Base-by-base conservation (phyloP, 2,329 filamentous ascomycete genomes). In the Monosporascus sp. region DNA sequence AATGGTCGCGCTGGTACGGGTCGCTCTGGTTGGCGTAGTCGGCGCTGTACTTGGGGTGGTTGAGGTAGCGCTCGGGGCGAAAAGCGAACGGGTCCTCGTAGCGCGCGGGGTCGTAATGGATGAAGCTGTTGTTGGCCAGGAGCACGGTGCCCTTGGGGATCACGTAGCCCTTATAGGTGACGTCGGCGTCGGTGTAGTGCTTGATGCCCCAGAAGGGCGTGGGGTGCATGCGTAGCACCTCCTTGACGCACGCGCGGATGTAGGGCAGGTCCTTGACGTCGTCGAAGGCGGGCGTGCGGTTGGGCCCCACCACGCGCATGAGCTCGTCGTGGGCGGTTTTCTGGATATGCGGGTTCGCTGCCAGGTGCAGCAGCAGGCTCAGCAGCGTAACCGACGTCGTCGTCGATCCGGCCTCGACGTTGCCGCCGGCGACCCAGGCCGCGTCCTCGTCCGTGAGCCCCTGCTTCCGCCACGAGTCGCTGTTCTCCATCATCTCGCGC, bases 91-190 rank as follows among this genome's bases (percentile, higher is more conserved):
- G 62, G 2, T 56, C 51, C 3, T 56, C 52, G 51, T 57, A 62
- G 1, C 58, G 57, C 8, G 27, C 27, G 18, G 60, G 59, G 51
- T 65, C 61, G 46, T 52, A 58, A 34, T 60, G 54, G 5, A 65
- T 39, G 47, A 58, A 58, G 18, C 24, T 47, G 31, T 72, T 74
- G 25, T 70, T 61, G 11, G 71, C 60, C 5, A 62, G 51, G 0
- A 79, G 62, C 0, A 72, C 70, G 0, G 75, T 74, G 0, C 71
- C 73, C 31, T 71, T 68, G 2, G 76, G 75, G 22, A 78, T 78
- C 18, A 69, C 62, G 53, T 73, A 74, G 36, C 72, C 70, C 51
- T 71, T 70, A 59, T 76, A 77, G 17, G 64, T 60, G 24, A 78
- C 73, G 47, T 77, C 73, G 47, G 70, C 68, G 4, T 70, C 75